A percentile compares a stretch with the other conserved stretches of the same genome.
Evolutionary conservation across 2,329 filamentous ascomycete species (phyloP).

Genomic region (Cephalotrichum gorgonifer): DNA sequence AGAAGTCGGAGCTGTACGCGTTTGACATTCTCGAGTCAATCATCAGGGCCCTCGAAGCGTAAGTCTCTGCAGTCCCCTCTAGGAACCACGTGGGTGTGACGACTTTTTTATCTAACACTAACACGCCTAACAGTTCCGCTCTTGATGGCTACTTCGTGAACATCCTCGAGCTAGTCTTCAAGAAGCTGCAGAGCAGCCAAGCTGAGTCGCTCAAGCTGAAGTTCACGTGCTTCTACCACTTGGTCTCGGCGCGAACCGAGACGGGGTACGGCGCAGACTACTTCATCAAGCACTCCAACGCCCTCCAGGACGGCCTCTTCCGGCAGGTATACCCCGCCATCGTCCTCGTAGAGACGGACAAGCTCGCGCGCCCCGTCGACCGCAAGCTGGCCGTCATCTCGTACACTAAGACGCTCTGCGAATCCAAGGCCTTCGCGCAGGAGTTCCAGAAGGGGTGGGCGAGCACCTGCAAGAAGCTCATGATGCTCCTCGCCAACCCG

Average conservation of each 20-base stretch:
- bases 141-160: slow-evolving; percentile 69
- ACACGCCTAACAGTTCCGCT: slow-evolving; percentile 31
- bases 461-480: slow-evolving; percentile 77
- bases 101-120: slow-evolving; percentile 12
- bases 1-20: slow-evolving; percentile 73
- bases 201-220: slow-evolving; percentile 75
- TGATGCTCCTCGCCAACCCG: slow-evolving; percentile 83
- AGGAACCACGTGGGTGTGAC: not conserved
- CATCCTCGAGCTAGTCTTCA: slow-evolving; percentile 75
- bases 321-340: slow-evolving; percentile 76
- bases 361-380: slow-evolving; percentile 77
- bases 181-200: slow-evolving; percentile 55
- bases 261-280: slow-evolving; percentile 85
- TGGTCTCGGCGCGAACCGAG: slow-evolving; percentile 69
- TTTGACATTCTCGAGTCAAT: slow-evolving; percentile 86
- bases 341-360: slow-evolving; percentile 80
- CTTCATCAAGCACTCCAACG: slow-evolving; percentile 76
- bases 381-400: slow-evolving; percentile 91
- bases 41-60: slow-evolving; percentile 62
- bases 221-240: slow-evolving; percentile 91
- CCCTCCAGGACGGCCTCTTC: slow-evolving; percentile 71
- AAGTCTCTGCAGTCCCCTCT: slow-evolving; percentile 23
- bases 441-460: slow-evolving; percentile 85
- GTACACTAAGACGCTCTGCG: slow-evolving; percentile 81
- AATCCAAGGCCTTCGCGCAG: slow-evolving; percentile 73